phyloP scores from a whole-genome alignment of 148 eudicot genomes.

The Limonium bicolor region DNA sequence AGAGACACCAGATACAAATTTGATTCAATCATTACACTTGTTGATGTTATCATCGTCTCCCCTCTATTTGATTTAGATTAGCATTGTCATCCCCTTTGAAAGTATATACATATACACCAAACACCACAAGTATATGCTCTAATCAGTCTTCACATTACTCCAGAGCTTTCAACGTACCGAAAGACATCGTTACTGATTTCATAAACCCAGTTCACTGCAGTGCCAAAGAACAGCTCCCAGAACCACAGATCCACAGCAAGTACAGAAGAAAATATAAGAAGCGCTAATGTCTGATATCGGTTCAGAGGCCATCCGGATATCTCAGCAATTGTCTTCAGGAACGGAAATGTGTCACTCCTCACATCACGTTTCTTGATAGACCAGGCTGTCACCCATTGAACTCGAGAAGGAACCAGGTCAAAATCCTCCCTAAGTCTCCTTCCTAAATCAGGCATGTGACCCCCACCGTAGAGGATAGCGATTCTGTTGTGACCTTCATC shows the following conservation, averaged over 20 bases:
- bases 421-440: constrained; percentile 69
- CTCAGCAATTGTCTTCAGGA: constrained; percentile 51
- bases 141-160: constrained; percentile 11
- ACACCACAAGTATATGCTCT: background rate
- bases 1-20: too few species aligned
- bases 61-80: too few species aligned
- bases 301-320: constrained; percentile 78
- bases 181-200: constrained; percentile 30
- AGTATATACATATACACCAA: background rate
- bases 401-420: constrained; percentile 55
- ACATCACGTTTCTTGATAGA: constrained; percentile 48
- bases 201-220: constrained; percentile 50
- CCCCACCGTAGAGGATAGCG: constrained; percentile 86
- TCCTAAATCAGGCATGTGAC: constrained; percentile 97
- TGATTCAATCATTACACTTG: too few species aligned
- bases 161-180: constrained; percentile 23
- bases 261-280: constrained; percentile 66
- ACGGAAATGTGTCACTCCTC: constrained; percentile 41
- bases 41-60: too few species aligned
- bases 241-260: constrained; percentile 87
- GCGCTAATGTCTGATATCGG: constrained; percentile 70
- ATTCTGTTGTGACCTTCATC: constrained; percentile 72
- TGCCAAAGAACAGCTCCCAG: constrained; percentile 77
- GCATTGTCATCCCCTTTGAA: too few species aligned
- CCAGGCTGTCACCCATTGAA: constrained; percentile 96